These are phyloP conservation scores for Colletotrichum sp. DNA, from an alignment of 2,329 filamentous ascomycete species.

Conservation along the genomic window DNA sequence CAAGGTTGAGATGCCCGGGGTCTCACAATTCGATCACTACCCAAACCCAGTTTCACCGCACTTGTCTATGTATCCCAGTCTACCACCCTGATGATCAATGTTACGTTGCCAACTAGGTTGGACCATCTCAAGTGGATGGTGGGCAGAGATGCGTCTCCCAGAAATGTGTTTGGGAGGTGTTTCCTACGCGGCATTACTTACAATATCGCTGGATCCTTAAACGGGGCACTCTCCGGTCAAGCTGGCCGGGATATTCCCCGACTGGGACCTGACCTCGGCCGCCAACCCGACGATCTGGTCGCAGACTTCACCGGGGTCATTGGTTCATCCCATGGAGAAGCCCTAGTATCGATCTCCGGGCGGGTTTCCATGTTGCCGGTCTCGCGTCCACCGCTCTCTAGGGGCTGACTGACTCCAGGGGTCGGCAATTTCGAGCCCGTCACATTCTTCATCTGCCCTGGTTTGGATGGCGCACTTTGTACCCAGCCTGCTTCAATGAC, in stretches of 20 bases:
- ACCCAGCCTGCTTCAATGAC: not conserved
- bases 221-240: not conserved
- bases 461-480: not conserved
- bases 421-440: conserved; percentile 5
- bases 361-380: not conserved
- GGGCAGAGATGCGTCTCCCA: not conserved
- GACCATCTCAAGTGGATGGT: conserved; percentile 10
- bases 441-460: not conserved
- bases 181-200: not conserved
- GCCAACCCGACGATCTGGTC: conserved; percentile 11
- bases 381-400: not conserved
- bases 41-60: not conserved
- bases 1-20: not conserved
- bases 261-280: not conserved
- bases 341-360: not conserved
- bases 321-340: conserved; percentile 2
- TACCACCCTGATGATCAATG: not conserved
- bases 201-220: not conserved
- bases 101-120: not conserved
- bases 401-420: not conserved
- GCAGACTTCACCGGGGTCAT: not conserved
- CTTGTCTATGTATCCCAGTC: not conserved
- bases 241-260: not conserved
- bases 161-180: not conserved
- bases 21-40: not conserved